phyloP scores from a whole-genome alignment of 106 monocot species.

The Platanthera zijinensis region DNA sequence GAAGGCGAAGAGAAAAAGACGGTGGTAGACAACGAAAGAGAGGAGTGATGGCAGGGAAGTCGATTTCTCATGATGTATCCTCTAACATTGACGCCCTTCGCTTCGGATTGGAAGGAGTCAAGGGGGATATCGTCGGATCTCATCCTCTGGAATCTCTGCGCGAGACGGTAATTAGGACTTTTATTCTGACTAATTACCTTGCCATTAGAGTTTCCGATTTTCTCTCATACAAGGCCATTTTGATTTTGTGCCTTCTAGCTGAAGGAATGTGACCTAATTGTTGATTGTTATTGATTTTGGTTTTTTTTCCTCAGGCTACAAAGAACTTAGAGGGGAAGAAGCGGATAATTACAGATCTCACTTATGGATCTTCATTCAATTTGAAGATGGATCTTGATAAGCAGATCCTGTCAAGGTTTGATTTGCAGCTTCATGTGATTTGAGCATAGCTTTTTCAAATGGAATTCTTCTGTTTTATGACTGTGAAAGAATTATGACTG shows the following conservation, averaged over 20 bases:
- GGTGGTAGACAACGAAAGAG: background rate
- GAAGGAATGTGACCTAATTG: too few relatives aligned
- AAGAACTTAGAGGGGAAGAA: conserved; percentile 66
- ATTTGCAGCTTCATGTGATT: too few relatives aligned
- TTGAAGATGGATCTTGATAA: too few relatives aligned
- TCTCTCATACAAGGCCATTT: too few relatives aligned
- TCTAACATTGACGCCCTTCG: conserved; percentile 59
- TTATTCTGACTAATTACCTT: background rate
- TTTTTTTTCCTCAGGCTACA: conserved; percentile 26
- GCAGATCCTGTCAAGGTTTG: too few relatives aligned
- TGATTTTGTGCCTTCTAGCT: too few relatives aligned
- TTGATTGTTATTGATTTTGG: background rate
- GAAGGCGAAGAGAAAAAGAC: background rate
- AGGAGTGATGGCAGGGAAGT: conserved; percentile 21
- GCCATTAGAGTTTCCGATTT: background rate
- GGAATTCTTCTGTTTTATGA: too few relatives aligned
- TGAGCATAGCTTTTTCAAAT: too few relatives aligned
- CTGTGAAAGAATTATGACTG: too few relatives aligned
- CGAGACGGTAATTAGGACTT: conserved; percentile 32
- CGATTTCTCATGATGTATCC: conserved; percentile 47
- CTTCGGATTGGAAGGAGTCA: conserved; percentile 67
- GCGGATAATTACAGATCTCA: too few relatives aligned
- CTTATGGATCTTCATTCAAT: too few relatives aligned
- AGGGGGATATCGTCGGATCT: conserved; percentile 60
- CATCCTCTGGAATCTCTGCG: conserved; percentile 65